These are phyloP conservation scores for Fonsecaea pedrosoi DNA, from an alignment of 2,329 filamentous ascomycete species.

Conservation along the genomic window DNA sequence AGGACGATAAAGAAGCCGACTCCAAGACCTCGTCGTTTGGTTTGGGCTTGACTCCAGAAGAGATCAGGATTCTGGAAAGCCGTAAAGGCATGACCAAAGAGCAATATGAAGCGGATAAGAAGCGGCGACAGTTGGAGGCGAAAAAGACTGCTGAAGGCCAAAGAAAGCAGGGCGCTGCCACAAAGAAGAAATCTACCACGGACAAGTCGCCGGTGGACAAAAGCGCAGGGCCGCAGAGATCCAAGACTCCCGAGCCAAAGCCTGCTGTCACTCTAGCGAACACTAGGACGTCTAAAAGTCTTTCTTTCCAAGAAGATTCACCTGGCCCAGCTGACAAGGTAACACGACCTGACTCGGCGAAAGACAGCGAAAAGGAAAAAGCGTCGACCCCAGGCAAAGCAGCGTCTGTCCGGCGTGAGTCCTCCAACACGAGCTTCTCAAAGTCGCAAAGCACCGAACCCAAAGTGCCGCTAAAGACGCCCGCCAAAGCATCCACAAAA, in stretches of 20 bases:
- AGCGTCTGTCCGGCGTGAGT: background rate
- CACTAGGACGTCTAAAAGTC: slow-evolving; percentile 16
- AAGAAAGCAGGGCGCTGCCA: slow-evolving; percentile 12
- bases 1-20: slow-evolving; percentile 7
- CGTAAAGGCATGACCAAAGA: slow-evolving; percentile 33
- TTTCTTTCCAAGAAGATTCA: slow-evolving; percentile 9
- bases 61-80: slow-evolving; percentile 33
- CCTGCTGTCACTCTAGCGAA: slow-evolving; percentile 5
- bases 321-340: background rate
- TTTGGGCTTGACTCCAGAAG: slow-evolving; percentile 33
- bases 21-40: slow-evolving; percentile 24
- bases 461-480: slow-evolving; percentile 16
- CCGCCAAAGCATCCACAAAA: slow-evolving; percentile 9
- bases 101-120: slow-evolving; percentile 33
- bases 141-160: slow-evolving; percentile 23
- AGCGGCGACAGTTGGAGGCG: slow-evolving; percentile 25
- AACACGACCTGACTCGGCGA: background rate
- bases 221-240: background rate
- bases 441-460: background rate
- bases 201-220: background rate
- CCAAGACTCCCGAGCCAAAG: background rate
- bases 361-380: background rate
- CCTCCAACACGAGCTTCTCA: slow-evolving; percentile 14
- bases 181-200: slow-evolving; percentile 17
- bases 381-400: background rate